Evolutionary conservation across 2,329 filamentous ascomycete genomes (phyloP), one percentile per base, ranked within the genome.

Genomic region (Cercospora citrullina): DNA sequence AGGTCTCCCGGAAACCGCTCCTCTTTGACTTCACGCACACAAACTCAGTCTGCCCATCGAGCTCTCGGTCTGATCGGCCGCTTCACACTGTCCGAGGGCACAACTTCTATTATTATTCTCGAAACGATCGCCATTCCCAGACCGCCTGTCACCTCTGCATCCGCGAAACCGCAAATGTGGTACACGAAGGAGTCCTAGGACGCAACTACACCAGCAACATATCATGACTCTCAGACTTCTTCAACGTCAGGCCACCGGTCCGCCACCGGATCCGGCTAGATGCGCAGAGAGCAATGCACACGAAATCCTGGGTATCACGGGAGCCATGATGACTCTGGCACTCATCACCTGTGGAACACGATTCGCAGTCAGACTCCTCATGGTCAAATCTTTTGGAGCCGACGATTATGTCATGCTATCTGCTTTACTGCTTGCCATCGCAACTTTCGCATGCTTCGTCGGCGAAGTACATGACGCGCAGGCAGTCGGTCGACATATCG

Each of bases 361-460:
- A 14, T 39, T 75, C 16, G 68, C 68, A 21, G 85, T 86, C 28
- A 80, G 85, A 10, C 28, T 80, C 2, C 72, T 75, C 10, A 80
- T 86, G 74, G 78, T 87, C 55, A 82, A 80, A 26, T 82, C 81
- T 30, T 77, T 83, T 55, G 84, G 84, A 1, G 71, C 78, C 26
- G 85, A 87, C 77, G 85, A 86, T 72, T 82, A 78, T 67, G 69
- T 81, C 2, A 85, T 85, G 72, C 60, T 81, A 1, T 66, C 75
- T 3, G 80, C 83, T 4, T 77, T 79, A 76, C 77, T 84, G 14
- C 69, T 75, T 68, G 75, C 72, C 8, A 63, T 79, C 12, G 71
- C 36, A 2, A 72, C 74, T 1, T 79, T 80, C 45, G 77, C 77
- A 7, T 84, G 81, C 66, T 84, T 86, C 67, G 74, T 82, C 6